Percentiles rank a stretch among this genome's conserved stretches.
phyloP scores from a whole-genome alignment of 176 grass and related monocot genomes.

The Carex littledalei region DNA sequence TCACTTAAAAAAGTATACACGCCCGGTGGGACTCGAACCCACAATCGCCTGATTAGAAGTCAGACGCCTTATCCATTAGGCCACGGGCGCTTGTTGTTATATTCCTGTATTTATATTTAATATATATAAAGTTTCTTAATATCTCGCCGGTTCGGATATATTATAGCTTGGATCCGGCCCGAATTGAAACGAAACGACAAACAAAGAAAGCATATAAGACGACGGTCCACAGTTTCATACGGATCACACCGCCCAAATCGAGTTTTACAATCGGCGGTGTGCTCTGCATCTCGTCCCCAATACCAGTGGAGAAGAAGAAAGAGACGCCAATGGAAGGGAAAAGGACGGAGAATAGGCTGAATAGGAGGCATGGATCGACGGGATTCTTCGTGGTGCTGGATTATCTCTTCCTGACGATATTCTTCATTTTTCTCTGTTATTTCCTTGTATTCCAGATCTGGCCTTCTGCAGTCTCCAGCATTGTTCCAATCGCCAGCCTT shows the following conservation, averaged over 20 bases:
- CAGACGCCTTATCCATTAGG: constrained; percentile 96
- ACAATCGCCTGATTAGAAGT: constrained; percentile 86
- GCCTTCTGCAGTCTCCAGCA: constrained; percentile 15
- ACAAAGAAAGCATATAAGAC: not conserved
- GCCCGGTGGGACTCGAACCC: constrained; percentile 67
- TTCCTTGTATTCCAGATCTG: constrained; percentile 50
- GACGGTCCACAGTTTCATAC: not conserved
- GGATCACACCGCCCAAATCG: not conserved
- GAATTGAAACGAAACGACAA: not conserved
- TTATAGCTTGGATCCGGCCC: not conserved
- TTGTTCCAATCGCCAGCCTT: not conserved
- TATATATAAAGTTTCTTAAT: no score
- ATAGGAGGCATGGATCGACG: constrained; percentile 57
- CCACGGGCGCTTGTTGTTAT: constrained; percentile 40
- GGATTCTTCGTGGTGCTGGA: constrained; percentile 74
- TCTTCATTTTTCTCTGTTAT: constrained; percentile 81
- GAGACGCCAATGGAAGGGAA: constrained; percentile 17
- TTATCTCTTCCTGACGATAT: constrained; percentile 74
- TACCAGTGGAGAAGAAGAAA: not conserved
- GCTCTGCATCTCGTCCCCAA: not conserved
- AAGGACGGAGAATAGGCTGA: not conserved
- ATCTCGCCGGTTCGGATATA: no score
- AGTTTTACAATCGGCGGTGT: not conserved
- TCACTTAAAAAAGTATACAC: no score
- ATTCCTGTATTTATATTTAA: no score